A percentile compares a stretch with the other conserved stretches of the same genome.
phyloP scores from a whole-genome alignment of 1,284 basidiomycete genomes.

The Cutaneotrichosporon sp. region DNA sequence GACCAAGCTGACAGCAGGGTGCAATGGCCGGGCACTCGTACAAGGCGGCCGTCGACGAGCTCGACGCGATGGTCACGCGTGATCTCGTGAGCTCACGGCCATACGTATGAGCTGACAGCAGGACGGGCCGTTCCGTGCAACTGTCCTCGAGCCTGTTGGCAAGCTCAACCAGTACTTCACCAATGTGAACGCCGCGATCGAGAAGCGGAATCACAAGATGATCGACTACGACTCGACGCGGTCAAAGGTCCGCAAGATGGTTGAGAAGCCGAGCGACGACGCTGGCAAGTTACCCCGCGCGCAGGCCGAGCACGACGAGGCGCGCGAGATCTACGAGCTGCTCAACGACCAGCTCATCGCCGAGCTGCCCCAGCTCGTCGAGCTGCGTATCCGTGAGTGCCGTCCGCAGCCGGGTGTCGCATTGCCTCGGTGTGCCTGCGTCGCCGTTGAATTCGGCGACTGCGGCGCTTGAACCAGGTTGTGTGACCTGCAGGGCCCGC shows the following conservation, averaged over 20 bases:
- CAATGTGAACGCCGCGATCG: slow-evolving; percentile 88
- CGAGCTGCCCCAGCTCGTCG: slow-evolving; percentile 89
- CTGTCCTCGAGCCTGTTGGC: slow-evolving; percentile 91
- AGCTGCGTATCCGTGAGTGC: slow-evolving; percentile 77
- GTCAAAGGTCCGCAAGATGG: slow-evolving; percentile 81
- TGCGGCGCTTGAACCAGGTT: not conserved
- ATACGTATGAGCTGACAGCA: slow-evolving; percentile 44
- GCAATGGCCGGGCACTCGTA: slow-evolving; percentile 98
- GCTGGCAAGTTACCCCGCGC: slow-evolving; percentile 87
- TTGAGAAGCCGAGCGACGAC: slow-evolving; percentile 93
- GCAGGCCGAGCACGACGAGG: slow-evolving; percentile 92
- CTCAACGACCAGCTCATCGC: slow-evolving; percentile 88
- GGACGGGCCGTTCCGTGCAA: slow-evolving; percentile 92
- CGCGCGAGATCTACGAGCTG: slow-evolving; percentile 88
- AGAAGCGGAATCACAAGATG: slow-evolving; percentile 96
- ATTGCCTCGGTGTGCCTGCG: too few relatives aligned
- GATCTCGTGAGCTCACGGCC: slow-evolving; percentile 68
- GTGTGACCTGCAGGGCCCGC: not conserved
- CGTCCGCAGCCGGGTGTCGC: not conserved
- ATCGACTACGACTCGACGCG: slow-evolving; percentile 93
- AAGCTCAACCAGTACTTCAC: slow-evolving; percentile 97
- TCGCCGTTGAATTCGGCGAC: not conserved
- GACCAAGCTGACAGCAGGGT: slow-evolving; percentile 57
- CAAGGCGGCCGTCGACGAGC: slow-evolving; percentile 89
- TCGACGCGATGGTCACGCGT: slow-evolving; percentile 79